Evolutionary conservation across 2,329 filamentous ascomycete species (phyloP), one percentile per base, ranked within the genome.

Genomic region (Rhinocladiella similis): DNA sequence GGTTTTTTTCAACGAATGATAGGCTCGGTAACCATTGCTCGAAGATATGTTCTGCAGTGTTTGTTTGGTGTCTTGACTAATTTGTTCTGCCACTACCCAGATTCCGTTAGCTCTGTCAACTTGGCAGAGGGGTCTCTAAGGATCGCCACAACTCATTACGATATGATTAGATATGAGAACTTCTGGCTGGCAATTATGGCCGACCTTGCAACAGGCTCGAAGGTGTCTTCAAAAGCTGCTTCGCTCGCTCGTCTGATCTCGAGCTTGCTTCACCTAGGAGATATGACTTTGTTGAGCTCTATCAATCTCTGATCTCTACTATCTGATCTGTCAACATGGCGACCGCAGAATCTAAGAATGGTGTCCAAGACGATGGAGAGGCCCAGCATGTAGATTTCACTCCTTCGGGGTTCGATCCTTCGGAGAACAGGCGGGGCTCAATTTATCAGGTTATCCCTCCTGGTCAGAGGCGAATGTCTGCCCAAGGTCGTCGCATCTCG

Each of bases 401-500:
- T 25, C 7, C 22, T 25, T 25, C 22, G 22, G 22, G 22, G 4
- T 25, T 25, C 7, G 22, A 6, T 42, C 52, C 16, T 35, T 19
- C 27, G 19, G 45, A 50, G 39, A 27, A 5, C 13, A 54, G 41
- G 52, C 52, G 52, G 13, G 52, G 45, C 29, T 54, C 52, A 27
- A 54, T 54, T 12, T 54, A 54, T 47, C 52, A 54, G 45, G 41
- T 50, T 43, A 46, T 54, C 45, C 52, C 52, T 49, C 43, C 52
- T 25, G 27, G 7, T 39, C 45, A 54, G 52, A 49, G 52, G 35
- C 52, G 52, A 38, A 20, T 54, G 52, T 54, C 52, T 49, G 43
- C 45, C 6, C 52, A 54, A 42, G 52, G 52, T 49, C 55, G 55
- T 50, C 55, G 55, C 27, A 36, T 57, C 16, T 57, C 55, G 29